Conservation (phyloP, 495 filamentous ascomycete genomes). For the Lichenothelia convexa region DNA sequence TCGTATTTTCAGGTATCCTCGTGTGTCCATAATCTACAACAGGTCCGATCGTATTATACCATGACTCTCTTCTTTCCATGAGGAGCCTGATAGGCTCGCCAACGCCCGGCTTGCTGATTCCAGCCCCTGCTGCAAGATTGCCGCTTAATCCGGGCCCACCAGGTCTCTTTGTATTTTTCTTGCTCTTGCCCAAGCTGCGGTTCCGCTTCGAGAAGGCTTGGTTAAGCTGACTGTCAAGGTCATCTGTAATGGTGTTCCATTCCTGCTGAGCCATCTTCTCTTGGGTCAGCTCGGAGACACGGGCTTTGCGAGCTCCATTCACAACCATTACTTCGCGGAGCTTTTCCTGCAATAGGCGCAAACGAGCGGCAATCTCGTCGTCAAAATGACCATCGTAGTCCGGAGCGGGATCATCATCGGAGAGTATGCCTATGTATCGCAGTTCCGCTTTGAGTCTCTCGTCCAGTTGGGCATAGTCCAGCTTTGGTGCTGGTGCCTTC, state of each 20-base stretch:
- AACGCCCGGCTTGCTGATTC: slow-evolving; percentile 59
- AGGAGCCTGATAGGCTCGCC: slow-evolving; percentile 75
- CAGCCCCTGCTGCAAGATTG: slow-evolving; percentile 19
- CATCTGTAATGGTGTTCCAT: slow-evolving; percentile 89
- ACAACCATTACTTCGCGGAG: slow-evolving; percentile 62
- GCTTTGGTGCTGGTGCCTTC: slow-evolving; percentile 30
- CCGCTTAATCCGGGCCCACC: slow-evolving; percentile 40
- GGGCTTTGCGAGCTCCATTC: slow-evolving; percentile 77
- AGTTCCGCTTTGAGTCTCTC: slow-evolving; percentile 81
- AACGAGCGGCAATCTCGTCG: slow-evolving; percentile 80
- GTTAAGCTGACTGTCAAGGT: slow-evolving; percentile 89
- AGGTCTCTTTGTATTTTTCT: slow-evolving; percentile 72
- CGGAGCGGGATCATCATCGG: slow-evolving; percentile 38
- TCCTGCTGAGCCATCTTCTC: slow-evolving; percentile 91
- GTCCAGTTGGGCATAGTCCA: slow-evolving; percentile 72
- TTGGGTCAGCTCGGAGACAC: slow-evolving; percentile 67
- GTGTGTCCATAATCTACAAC: slow-evolving; percentile 65
- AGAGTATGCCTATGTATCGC: slow-evolving; percentile 79
- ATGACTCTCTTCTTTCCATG: slow-evolving; percentile 74
- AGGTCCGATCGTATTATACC: slow-evolving; percentile 71
- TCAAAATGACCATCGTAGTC: slow-evolving; percentile 83
- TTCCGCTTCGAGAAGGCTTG: slow-evolving; percentile 90
- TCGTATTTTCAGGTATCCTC: slow-evolving; percentile 37
- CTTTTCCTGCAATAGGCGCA: slow-evolving; percentile 66
- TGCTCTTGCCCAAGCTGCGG: slow-evolving; percentile 81